Evolutionary conservation across 2,329 filamentous ascomycete species (phyloP).

Genomic region (Davidsoniella australis): DNA sequence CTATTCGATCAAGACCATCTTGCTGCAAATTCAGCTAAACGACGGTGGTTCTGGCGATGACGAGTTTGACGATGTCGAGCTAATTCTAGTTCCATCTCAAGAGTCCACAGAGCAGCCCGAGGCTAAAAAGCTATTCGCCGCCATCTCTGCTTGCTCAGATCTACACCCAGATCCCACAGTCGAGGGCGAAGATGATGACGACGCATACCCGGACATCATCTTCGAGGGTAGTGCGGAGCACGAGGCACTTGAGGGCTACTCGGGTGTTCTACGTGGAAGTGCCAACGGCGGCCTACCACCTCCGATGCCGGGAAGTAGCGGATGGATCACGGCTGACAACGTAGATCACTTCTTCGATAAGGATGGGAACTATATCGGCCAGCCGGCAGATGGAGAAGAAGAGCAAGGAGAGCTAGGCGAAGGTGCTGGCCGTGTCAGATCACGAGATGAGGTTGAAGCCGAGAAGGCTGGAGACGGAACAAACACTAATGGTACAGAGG

Average conservation of each 20-base stretch:
- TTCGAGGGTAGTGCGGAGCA: slow-evolving; percentile 35
- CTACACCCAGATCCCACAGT: slow-evolving; percentile 54
- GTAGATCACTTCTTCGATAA: slow-evolving; percentile 69
- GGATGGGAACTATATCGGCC: slow-evolving; percentile 57
- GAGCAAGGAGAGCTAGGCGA: slow-evolving; percentile 44
- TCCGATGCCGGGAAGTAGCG: slow-evolving; percentile 54
- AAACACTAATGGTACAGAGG: slow-evolving; percentile 23
- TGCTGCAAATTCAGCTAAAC: slow-evolving; percentile 52
- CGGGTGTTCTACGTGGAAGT: slow-evolving; percentile 34
- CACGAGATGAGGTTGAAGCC: slow-evolving; percentile 38
- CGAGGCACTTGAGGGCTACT: slow-evolving; percentile 38
- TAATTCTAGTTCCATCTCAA: slow-evolving; percentile 43
- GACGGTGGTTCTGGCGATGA: slow-evolving; percentile 33
- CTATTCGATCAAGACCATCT: slow-evolving; percentile 31
- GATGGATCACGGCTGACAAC: slow-evolving; percentile 88
- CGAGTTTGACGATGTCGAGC: slow-evolving; percentile 50
- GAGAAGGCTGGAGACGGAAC: slow-evolving; percentile 28
- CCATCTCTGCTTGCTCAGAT: slow-evolving; percentile 59
- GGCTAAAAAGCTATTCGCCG: slow-evolving; percentile 39
- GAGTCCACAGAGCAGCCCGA: slow-evolving; percentile 17
- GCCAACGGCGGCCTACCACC: slow-evolving; percentile 39
- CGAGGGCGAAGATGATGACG: slow-evolving; percentile 40
- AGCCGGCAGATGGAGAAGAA: slow-evolving; percentile 19
- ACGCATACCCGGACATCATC: slow-evolving; percentile 25
- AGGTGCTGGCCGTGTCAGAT: slow-evolving; percentile 42